Conservation (phyloP, 2,329 filamentous ascomycete genomes). For the Pyrenophora tritici-repentis region DNA sequence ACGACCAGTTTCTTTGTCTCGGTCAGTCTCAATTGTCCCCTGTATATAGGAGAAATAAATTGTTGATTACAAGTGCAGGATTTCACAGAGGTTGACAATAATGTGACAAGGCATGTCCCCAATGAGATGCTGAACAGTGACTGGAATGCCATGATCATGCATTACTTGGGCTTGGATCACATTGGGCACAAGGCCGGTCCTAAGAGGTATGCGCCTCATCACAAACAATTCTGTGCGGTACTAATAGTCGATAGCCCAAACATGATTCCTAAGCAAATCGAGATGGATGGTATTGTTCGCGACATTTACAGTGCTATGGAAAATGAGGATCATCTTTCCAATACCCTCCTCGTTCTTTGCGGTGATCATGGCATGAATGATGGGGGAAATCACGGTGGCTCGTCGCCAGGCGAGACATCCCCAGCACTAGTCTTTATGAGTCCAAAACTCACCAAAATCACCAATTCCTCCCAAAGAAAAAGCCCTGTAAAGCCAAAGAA, state of each 20-base stretch:
- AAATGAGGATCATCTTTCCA: slow-evolving; percentile 69
- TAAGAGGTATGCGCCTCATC: slow-evolving; percentile 61
- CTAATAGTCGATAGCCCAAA: slow-evolving; percentile 64
- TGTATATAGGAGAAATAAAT: slow-evolving; percentile 43
- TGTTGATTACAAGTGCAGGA: slow-evolving; percentile 63
- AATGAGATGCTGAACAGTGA: slow-evolving; percentile 75
- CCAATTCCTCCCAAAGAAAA: slow-evolving; percentile 33
- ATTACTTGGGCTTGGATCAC: slow-evolving; percentile 94
- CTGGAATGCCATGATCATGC: slow-evolving; percentile 92
- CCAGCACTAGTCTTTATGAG: slow-evolving; percentile 90
- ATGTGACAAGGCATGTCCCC: slow-evolving; percentile 89
- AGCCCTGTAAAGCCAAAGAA: slow-evolving; percentile 62
- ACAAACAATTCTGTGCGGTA: background rate
- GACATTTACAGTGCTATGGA: slow-evolving; percentile 78
- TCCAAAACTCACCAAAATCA: slow-evolving; percentile 72
- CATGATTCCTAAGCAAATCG: slow-evolving; percentile 89
- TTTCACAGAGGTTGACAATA: slow-evolving; percentile 96
- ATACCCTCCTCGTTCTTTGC: slow-evolving; percentile 81
- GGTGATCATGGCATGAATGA: slow-evolving; percentile 99
- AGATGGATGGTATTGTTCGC: slow-evolving; percentile 87
- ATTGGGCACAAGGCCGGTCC: slow-evolving; percentile 97
- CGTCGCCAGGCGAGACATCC: slow-evolving; percentile 90
- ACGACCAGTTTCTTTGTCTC: slow-evolving; percentile 98
- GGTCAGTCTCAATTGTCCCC: slow-evolving; percentile 59
- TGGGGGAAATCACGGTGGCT: slow-evolving; percentile 94